phyloP scores from a whole-genome alignment of 1,139 yeast genomes.

The Schwanniomyces etchellsii region DNA sequence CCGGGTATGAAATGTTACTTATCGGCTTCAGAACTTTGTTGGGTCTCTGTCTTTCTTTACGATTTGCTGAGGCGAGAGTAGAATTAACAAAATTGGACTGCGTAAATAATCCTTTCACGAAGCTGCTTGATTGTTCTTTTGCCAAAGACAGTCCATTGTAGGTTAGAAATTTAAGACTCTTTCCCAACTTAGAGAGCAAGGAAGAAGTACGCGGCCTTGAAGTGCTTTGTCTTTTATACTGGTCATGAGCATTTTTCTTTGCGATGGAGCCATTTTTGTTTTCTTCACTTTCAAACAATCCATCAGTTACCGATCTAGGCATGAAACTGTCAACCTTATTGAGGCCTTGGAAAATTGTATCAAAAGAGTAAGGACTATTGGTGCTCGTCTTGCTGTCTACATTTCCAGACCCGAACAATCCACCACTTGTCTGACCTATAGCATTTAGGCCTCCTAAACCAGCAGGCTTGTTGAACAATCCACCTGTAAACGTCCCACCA shows the following conservation, averaged over 20 bases:
- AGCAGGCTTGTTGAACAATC: no score
- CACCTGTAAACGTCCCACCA: background rate
- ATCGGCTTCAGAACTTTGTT: background rate
- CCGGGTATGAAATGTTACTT: constrained; percentile 4
- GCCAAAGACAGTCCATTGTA: constrained; percentile 4
- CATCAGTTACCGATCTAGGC: constrained; percentile 38
- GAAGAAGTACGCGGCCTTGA: constrained; percentile 15
- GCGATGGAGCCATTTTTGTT: constrained; percentile 10
- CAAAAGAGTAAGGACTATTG: constrained; percentile 20
- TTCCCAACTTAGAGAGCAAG: constrained; percentile 31
- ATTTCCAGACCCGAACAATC: no score
- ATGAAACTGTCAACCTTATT: constrained; percentile 10
- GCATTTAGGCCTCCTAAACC: background rate
- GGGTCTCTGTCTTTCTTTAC: background rate
- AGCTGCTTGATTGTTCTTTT: constrained; percentile 6
- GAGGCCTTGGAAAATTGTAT: constrained; percentile 16
- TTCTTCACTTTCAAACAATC: constrained; percentile 15
- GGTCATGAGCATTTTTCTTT: constrained; percentile 17
- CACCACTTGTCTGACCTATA: background rate
- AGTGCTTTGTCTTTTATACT: constrained; percentile 7
- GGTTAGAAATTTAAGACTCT: constrained; percentile 29
- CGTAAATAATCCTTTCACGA: constrained; percentile 21
- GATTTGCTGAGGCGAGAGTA: background rate
- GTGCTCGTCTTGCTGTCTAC: background rate
- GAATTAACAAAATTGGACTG: constrained; percentile 17